phyloP scores from a whole-genome alignment of 192 early-diverging fungal genomes.

The Backusella circina region DNA sequence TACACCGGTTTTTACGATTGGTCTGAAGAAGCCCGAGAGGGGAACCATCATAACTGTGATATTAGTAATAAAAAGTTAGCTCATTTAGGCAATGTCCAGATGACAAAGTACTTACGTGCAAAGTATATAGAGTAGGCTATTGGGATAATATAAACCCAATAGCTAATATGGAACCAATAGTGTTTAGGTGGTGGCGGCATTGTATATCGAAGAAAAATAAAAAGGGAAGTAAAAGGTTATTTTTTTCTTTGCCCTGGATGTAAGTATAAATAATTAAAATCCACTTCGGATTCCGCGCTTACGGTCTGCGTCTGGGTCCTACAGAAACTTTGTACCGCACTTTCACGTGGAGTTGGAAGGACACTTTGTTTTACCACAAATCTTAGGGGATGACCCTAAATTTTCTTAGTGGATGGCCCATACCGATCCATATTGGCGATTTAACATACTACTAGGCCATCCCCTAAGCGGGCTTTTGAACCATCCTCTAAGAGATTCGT shows the following conservation, averaged over 20 bases:
- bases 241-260: not conserved
- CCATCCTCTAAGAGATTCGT: too few species aligned
- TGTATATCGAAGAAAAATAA: not conserved
- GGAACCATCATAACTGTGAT: not conserved
- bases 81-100: not conserved
- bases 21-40: not conserved
- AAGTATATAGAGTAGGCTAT: not conserved
- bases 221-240: not conserved
- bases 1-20: not conserved
- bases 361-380: too few species aligned
- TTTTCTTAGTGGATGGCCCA: too few species aligned
- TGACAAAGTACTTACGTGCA: not conserved
- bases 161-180: slow-evolving; percentile 5
- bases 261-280: not conserved
- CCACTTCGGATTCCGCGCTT: not conserved
- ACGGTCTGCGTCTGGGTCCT: not conserved
- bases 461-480: too few species aligned
- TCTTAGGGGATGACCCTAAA: too few species aligned
- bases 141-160: not conserved
- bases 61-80: not conserved
- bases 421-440: too few species aligned
- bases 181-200: not conserved
- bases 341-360: not conserved
- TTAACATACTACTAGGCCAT: too few species aligned
- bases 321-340: not conserved